Base-by-base conservation (phyloP, 2,329 filamentous ascomycete species). In the Fusarium veterinarium region DNA sequence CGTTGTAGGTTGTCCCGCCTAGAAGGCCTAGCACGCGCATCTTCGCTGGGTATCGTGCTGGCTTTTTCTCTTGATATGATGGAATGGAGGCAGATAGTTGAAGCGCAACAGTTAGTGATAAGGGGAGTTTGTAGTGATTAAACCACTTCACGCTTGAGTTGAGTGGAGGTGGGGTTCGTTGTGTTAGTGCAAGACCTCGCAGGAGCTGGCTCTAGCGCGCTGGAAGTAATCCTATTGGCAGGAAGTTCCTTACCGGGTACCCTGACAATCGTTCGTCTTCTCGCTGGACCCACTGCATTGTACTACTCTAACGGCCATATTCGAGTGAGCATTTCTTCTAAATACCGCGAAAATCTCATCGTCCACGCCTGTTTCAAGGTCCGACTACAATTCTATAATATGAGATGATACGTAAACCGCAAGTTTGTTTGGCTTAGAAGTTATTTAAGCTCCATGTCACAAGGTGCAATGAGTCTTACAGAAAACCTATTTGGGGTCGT, bases 1-100 rank as follows among this genome's bases (percentile, higher is more conserved):
- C 49, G 8, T 44, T 44, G 49, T 66, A 66, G 9, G 63, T 64
- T 17, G 51, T 66, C 1, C 63, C 63, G 3, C 63, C 63, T 7
- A 66, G 60, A 11, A 66, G 49, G 11, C 63, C 63, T 5, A 66
- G 11, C 0, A 64, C 60, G 6, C 63, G 63, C 63, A 66, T 66
- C 10, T 25, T 66, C 2, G 3, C 3, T 23, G 2, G 2, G 0
- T 9, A 17, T 5, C 3, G 5, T 12, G 3, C 19, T 19, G 5
- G 0, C 2, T 6, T 23, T 33, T 23, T 7, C 16, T 14, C 20
- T 19, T 3, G 12, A 5, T 14, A 23, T 19, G n/a, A 10, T 10
- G 3, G 8, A 3, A 10, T 10, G 19, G n/a, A 14, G 30, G 8
- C 11, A 48, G 13, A 33, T 16, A 25, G 3, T 23, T 48, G 4